Conservation (phyloP, 2,329 filamentous ascomycete genomes). For the Sporothrix schenckii region DNA sequence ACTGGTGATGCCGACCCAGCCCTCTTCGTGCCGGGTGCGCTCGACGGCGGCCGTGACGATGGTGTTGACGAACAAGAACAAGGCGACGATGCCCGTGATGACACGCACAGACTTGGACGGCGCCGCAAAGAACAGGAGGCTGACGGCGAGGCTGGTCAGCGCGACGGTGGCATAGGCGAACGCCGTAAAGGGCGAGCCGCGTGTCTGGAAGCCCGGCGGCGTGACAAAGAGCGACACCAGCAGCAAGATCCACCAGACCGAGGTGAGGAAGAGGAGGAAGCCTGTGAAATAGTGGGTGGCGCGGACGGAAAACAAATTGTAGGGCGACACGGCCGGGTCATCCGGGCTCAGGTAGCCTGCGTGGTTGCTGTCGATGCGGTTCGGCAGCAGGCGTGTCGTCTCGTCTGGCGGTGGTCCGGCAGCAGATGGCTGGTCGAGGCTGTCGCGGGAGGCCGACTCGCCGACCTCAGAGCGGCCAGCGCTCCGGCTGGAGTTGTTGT, state of each 20-base stretch:
- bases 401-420: slow-evolving; percentile 45
- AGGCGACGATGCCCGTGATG: slow-evolving; percentile 67
- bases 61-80: slow-evolving; percentile 71
- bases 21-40: slow-evolving; percentile 77
- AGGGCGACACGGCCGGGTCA: slow-evolving; percentile 85
- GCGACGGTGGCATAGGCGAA: slow-evolving; percentile 83
- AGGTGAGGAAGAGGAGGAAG: slow-evolving; percentile 71
- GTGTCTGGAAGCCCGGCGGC: slow-evolving; percentile 79
- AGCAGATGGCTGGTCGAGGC: slow-evolving; percentile 16
- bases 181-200: slow-evolving; percentile 89
- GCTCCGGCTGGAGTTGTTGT: slow-evolving; percentile 21
- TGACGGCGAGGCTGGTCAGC: slow-evolving; percentile 72
- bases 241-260: slow-evolving; percentile 90
- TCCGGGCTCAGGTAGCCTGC: slow-evolving; percentile 69
- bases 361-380: slow-evolving; percentile 58
- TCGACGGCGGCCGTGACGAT: slow-evolving; percentile 78
- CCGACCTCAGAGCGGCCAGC: slow-evolving; percentile 2
- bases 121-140: slow-evolving; percentile 82
- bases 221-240: slow-evolving; percentile 91
- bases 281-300: slow-evolving; percentile 77
- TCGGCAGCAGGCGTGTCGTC: slow-evolving; percentile 69
- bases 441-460: slow-evolving; percentile 26
- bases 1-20: slow-evolving; percentile 86
- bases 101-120: slow-evolving; percentile 80
- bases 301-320: slow-evolving; percentile 91